Conservation (phyloP, 2,329 filamentous ascomycete species). For the Aspergillus persii region DNA sequence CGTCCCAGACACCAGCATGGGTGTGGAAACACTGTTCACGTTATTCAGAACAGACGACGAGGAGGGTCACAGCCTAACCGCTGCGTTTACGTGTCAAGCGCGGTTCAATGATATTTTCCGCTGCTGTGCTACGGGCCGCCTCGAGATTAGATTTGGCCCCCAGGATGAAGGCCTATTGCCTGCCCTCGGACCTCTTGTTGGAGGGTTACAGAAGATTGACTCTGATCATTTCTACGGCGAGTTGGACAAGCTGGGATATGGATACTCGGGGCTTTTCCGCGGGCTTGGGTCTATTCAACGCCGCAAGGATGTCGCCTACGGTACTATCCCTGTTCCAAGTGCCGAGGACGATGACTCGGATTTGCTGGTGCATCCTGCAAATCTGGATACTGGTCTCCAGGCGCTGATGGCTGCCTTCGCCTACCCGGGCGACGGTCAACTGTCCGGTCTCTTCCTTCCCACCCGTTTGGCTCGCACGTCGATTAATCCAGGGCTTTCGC, state of each 20-base stretch:
- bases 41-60: not conserved
- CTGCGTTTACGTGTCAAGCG: not conserved
- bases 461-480: conserved; percentile 10
- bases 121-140: conserved; percentile 3
- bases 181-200: not conserved
- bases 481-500: not conserved
- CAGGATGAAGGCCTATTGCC: not conserved
- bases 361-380: conserved; percentile 16
- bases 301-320: not conserved
- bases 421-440: conserved; percentile 12
- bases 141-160: not conserved
- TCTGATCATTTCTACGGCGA: conserved; percentile 1
- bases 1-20: conserved; percentile 1
- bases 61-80: not conserved
- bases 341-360: not conserved
- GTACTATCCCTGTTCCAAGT: not conserved
- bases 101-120: not conserved
- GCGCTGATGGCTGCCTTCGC: conserved; percentile 23
- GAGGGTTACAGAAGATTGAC: not conserved
- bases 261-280: not conserved
- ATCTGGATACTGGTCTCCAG: conserved; percentile 24
- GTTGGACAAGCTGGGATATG: not conserved
- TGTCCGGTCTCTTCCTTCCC: conserved; percentile 13
- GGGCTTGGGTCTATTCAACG: not conserved
- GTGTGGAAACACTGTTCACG: conserved; percentile 3